Evolutionary conservation across 202 grass and related monocot genomes (phyloP).

Genomic region (Eragrostis tef): DNA sequence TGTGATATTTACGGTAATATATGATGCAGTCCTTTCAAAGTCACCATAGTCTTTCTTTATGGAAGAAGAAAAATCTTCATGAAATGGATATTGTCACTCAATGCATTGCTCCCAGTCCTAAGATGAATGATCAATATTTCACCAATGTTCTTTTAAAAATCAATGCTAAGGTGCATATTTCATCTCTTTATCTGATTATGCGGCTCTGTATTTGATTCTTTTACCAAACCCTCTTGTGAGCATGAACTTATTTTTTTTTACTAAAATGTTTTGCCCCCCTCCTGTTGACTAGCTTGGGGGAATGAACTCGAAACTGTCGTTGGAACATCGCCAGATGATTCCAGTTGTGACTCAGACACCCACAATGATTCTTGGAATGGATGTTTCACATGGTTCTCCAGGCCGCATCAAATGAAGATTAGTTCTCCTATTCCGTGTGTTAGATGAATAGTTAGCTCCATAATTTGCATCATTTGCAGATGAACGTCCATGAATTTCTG

Average conservation of each 20-base stretch:
- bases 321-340: slow-evolving; percentile 58
- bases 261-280: slow-evolving; percentile 16
- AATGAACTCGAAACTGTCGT: slow-evolving; percentile 68
- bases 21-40: slow-evolving; percentile 4
- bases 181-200: slow-evolving; percentile 38
- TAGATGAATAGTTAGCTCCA: slow-evolving; percentile 12
- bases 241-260: slow-evolving; percentile 38
- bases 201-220: slow-evolving; percentile 16
- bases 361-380: slow-evolving; percentile 85
- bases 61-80: slow-evolving; percentile 97
- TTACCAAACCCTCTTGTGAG: slow-evolving; percentile 4
- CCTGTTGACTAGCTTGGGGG: slow-evolving; percentile 70
- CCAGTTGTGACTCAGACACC: slow-evolving; percentile 61
- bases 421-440: slow-evolving; percentile 24
- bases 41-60: slow-evolving; percentile 26
- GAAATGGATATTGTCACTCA: slow-evolving; percentile 87
- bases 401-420: slow-evolving; percentile 38
- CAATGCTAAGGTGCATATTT: slow-evolving; percentile 78
- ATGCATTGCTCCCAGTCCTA: slow-evolving; percentile 76
- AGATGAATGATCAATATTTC: slow-evolving; percentile 92
- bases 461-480: slow-evolving; percentile 16
- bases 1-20: slow-evolving; percentile 82
- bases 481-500: slow-evolving; percentile 19
- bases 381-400: slow-evolving; percentile 84
- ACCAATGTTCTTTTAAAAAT: slow-evolving; percentile 96